Conservation (phyloP, 1,284 basidiomycete genomes). For the Cryptococcus sp. region DNA sequence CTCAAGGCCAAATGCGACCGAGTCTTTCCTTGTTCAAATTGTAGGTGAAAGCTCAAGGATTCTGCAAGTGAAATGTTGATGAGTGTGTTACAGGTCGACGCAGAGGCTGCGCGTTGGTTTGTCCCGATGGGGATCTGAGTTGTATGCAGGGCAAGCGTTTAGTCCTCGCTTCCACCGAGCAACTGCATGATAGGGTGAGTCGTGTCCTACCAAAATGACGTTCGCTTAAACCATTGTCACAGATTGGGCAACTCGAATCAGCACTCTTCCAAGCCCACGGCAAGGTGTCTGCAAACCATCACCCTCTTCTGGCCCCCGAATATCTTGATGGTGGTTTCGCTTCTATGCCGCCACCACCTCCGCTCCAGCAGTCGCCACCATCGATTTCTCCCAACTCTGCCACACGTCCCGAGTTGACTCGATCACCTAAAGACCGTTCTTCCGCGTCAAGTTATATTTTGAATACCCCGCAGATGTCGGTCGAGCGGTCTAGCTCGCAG, state of each 20-base stretch:
- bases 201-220: not conserved
- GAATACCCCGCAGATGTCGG: slow-evolving; percentile 19
- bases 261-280: slow-evolving; percentile 39
- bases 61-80: too few relatives aligned
- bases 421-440: slow-evolving; percentile 19
- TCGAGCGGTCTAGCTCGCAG: slow-evolving; percentile 18
- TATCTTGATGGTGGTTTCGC: slow-evolving; percentile 45
- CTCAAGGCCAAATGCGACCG: slow-evolving; percentile 50
- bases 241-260: slow-evolving; percentile 46
- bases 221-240: not conserved
- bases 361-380: not conserved
- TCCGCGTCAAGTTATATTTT: slow-evolving; percentile 23
- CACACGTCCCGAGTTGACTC: not conserved
- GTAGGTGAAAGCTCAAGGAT: slow-evolving; percentile 21
- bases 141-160: slow-evolving; percentile 51
- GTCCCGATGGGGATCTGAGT: slow-evolving; percentile 48
- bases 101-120: slow-evolving; percentile 46
- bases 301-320: slow-evolving; percentile 42
- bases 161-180: slow-evolving; percentile 47
- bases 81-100: slow-evolving; percentile 28
- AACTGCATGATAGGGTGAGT: slow-evolving; percentile 46
- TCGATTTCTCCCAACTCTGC: slow-evolving; percentile 10
- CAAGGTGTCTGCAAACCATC: slow-evolving; percentile 13
- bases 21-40: slow-evolving; percentile 49
- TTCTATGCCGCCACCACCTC: slow-evolving; percentile 6